These are phyloP conservation scores for Scedosporium boydii DNA, from an alignment of 2,329 filamentous ascomycete genomes.

Conservation along the genomic window DNA sequence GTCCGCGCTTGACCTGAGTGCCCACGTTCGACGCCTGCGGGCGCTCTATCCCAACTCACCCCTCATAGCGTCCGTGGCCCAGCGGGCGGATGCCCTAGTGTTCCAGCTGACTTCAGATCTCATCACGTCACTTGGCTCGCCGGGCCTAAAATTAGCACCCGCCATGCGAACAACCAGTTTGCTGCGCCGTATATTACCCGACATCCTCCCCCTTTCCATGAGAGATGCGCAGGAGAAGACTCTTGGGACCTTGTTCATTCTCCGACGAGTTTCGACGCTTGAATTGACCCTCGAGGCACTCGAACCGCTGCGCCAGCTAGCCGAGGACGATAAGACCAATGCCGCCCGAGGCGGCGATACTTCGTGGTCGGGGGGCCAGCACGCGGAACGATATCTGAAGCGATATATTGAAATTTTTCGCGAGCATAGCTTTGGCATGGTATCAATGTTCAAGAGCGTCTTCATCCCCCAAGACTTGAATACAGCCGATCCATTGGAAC, in stretches of 20 bases:
- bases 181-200: constrained; percentile 78
- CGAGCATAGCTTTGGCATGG: constrained; percentile 91
- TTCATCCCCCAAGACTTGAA: constrained; percentile 54
- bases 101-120: constrained; percentile 80
- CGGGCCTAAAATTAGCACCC: constrained; percentile 75
- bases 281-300: constrained; percentile 72
- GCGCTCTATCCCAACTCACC: constrained; percentile 72
- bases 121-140: constrained; percentile 64
- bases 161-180: constrained; percentile 87
- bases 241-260: constrained; percentile 75
- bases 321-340: constrained; percentile 63
- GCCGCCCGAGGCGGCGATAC: not conserved
- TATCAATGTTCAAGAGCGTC: constrained; percentile 78
- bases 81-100: constrained; percentile 79
- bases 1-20: constrained; percentile 80
- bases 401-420: constrained; percentile 95
- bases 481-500: constrained; percentile 30
- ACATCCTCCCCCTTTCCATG: constrained; percentile 27
- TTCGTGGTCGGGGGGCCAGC: constrained; percentile 64
- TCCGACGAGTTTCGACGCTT: constrained; percentile 75
- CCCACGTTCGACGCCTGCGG: constrained; percentile 83
- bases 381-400: constrained; percentile 90
- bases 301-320: constrained; percentile 76
- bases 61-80: constrained; percentile 61
- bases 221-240: constrained; percentile 48